phyloP scores from a whole-genome alignment of 805 yeast genomes.

The Nakazawaea wyomingensis region DNA sequence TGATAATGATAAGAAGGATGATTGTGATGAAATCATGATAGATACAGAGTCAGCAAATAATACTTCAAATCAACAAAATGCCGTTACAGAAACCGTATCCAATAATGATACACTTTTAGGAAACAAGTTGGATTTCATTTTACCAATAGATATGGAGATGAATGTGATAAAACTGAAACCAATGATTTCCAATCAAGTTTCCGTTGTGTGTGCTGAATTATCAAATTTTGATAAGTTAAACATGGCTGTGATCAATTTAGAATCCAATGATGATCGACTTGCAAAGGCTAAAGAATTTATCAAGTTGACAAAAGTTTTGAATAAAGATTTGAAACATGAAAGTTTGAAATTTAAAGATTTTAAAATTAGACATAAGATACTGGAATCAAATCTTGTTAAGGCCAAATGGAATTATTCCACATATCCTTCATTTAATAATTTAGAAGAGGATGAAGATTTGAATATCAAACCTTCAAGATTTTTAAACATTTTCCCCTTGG shows the following conservation, averaged over 20 bases:
- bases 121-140: slow-evolving; percentile 7
- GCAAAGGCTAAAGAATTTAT: slow-evolving; percentile 13
- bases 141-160: slow-evolving; percentile 6
- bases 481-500: slow-evolving; percentile 80
- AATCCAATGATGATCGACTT: neutral
- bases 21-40: slow-evolving; percentile 26
- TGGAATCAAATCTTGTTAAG: slow-evolving; percentile 15
- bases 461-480: slow-evolving; percentile 40
- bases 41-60: slow-evolving; percentile 14
- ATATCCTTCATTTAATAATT: slow-evolving; percentile 21
- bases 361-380: slow-evolving; percentile 18
- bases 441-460: slow-evolving; percentile 29
- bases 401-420: slow-evolving; percentile 40
- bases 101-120: neutral
- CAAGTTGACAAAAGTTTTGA: slow-evolving; percentile 12
- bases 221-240: slow-evolving; percentile 8
- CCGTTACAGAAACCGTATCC: slow-evolving; percentile 4
- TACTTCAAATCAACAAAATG: slow-evolving; percentile 20
- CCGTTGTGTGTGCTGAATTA: slow-evolving; percentile 6
- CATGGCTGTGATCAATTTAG: neutral
- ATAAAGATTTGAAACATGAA: slow-evolving; percentile 13
- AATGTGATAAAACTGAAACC: neutral
- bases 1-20: slow-evolving; percentile 19
- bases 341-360: slow-evolving; percentile 23
- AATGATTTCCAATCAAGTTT: neutral